A percentile compares a stretch with the other conserved stretches of the same genome.
Evolutionary conservation across 2,329 filamentous ascomycete genomes (phyloP).

Genomic region (Ceratocystis cubensis): DNA sequence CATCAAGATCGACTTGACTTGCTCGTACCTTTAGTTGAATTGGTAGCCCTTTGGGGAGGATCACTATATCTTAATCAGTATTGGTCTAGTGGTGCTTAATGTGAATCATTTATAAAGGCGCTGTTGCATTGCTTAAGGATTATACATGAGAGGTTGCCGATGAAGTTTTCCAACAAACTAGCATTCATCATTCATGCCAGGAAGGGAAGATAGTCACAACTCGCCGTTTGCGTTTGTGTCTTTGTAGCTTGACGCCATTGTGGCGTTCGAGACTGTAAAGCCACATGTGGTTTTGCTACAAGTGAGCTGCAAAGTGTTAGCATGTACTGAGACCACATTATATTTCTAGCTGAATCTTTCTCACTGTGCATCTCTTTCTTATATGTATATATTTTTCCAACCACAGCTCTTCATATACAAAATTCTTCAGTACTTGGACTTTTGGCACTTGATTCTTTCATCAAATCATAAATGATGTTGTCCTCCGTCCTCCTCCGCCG

Average conservation of each 20-base stretch:
- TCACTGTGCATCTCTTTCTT: neutral
- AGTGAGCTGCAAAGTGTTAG: neutral
- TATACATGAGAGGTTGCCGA: neutral
- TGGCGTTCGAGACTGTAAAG: constrained; percentile 6
- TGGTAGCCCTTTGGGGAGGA: too few relatives aligned
- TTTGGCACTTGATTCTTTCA: neutral
- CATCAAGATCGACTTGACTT: neutral
- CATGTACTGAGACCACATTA: neutral
- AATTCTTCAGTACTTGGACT: neutral
- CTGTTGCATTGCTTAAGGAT: neutral
- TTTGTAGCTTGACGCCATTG: neutral
- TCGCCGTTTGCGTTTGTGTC: constrained; percentile 5
- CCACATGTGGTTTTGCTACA: neutral
- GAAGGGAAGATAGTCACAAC: neutral
- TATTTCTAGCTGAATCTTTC: neutral
- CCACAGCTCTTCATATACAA: too few relatives aligned
- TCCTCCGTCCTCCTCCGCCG: neutral
- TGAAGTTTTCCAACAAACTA: neutral
- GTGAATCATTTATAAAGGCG: neutral
- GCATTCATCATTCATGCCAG: neutral
- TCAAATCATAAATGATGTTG: neutral
- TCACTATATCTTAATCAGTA: too few relatives aligned
- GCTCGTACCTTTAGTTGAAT: too few relatives aligned
- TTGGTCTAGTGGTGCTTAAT: neutral
- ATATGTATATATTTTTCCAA: neutral